phyloP scores from a whole-genome alignment of 1,284 basidiomycete genomes.

The Pseudozyma hubeiensis region DNA sequence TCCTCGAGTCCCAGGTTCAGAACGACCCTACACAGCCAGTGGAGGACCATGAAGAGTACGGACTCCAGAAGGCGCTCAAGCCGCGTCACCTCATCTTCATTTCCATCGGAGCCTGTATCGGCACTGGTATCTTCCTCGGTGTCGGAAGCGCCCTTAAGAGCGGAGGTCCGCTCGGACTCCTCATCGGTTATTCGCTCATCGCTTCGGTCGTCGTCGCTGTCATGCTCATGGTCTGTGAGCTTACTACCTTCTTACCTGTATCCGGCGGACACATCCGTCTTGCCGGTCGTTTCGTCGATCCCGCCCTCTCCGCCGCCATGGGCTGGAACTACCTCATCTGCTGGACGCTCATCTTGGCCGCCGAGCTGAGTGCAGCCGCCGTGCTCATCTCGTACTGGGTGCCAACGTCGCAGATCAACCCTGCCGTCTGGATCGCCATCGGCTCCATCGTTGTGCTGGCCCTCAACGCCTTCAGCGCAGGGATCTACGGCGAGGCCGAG shows the following conservation, averaged over 20 bases:
- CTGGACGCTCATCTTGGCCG: slow-evolving; percentile 74
- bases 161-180: slow-evolving; percentile 70
- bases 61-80: slow-evolving; percentile 69
- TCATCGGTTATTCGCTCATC: slow-evolving; percentile 66
- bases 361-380: slow-evolving; percentile 80
- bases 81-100: slow-evolving; percentile 11
- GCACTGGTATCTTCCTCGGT: slow-evolving; percentile 75
- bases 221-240: slow-evolving; percentile 70
- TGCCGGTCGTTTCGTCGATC: slow-evolving; percentile 81
- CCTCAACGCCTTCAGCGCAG: slow-evolving; percentile 79
- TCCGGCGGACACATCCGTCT: slow-evolving; percentile 81
- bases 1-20: slow-evolving; percentile 11
- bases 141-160: slow-evolving; percentile 74
- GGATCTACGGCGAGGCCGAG: slow-evolving; percentile 61
- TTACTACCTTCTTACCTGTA: slow-evolving; percentile 73
- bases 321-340: slow-evolving; percentile 75
- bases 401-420: slow-evolving; percentile 71
- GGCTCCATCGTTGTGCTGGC: slow-evolving; percentile 77
- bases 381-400: slow-evolving; percentile 81
- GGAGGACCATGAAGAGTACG: slow-evolving; percentile 21
- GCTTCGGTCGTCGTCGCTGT: slow-evolving; percentile 44
- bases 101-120: neutral
- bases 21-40: slow-evolving; percentile 3
- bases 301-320: slow-evolving; percentile 75
- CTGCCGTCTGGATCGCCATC: slow-evolving; percentile 80